A percentile compares a stretch with the other conserved stretches of the same genome.
These are phyloP conservation scores for Camillea tinctor DNA, from an alignment of 2,329 filamentous ascomycete genomes.

Conservation along the genomic window DNA sequence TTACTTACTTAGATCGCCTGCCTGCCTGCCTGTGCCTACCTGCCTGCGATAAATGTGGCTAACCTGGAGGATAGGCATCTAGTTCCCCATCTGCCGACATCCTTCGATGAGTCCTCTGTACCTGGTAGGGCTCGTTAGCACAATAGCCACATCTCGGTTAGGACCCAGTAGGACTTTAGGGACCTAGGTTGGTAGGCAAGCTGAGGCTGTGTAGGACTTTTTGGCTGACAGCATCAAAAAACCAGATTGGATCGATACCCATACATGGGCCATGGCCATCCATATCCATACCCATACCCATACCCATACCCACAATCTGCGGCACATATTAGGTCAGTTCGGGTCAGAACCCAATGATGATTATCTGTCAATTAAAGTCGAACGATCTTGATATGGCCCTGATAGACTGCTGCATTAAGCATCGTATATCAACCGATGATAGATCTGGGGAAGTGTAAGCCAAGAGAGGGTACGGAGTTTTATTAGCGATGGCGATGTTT, in stretches of 20 bases:
- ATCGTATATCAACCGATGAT: neutral
- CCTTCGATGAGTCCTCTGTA: neutral
- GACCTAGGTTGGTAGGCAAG: constrained; percentile 3
- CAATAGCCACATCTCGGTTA: neutral
- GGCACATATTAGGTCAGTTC: neutral
- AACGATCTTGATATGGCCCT: neutral
- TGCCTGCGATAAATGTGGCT: neutral
- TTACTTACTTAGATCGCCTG: no score
- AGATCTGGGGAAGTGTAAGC: neutral
- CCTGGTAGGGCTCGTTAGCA: neutral
- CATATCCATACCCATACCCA: no score
- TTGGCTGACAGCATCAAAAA: neutral
- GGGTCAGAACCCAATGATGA: neutral
- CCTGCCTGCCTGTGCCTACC: neutral
- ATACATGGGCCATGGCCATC: no score
- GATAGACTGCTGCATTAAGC: neutral
- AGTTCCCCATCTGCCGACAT: neutral
- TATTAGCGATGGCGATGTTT: no score
- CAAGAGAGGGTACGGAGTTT: neutral
- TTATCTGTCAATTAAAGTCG: neutral
- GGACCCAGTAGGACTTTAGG: constrained; percentile 1
- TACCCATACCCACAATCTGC: no score
- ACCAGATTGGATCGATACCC: no score
- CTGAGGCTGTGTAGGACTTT: neutral
- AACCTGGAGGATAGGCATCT: neutral